Evolutionary conservation across 148 eudicot genomes (phyloP), one percentile per base, ranked within the genome.

Genomic region (Rhododendron ferrugineum): DNA sequence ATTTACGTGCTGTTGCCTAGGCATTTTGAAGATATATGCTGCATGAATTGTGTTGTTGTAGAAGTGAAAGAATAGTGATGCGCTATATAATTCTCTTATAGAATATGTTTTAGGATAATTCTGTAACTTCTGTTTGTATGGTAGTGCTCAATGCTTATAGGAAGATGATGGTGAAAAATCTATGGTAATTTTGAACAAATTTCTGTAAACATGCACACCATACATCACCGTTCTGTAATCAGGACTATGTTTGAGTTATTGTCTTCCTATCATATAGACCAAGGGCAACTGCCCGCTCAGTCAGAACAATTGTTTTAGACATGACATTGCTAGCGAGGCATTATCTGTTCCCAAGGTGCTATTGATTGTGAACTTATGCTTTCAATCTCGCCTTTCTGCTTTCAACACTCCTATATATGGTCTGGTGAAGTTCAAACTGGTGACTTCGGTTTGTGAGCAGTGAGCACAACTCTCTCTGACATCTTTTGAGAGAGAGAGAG

Each of bases 91-190:
- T 72, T 32, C 32, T 75, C 11, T 20, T 30, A 10, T 9, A 0
- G 58, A 47, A 3, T 73, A 10, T n/a, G 70, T 84, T 50, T 47
- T 23, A 16, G 10, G 76, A 46, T 78, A 20, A 78, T 85, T 58
- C n/a, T 56, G 36, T 77, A 9, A 47, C 50, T 11, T 11, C 50
- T 47, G 16, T 11, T 11, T 54, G 20, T 54, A 77, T 77, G 46
- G 60, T 74, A 62, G 68, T 77, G 86, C 81, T 75, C 15, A 23
- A 75, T 84, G 76, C 85, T 84, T 14, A 23, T 75, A 68, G 44
- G 37, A 10, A 28, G 42, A 13, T 50, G 32, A 20, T 50, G n/a
- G 47, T 22, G 47, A 22, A 40, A 74, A 20, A 40, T 16, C 26
- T 1, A 4, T 22, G 47, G 26, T 37, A 6, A 42, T 77, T 36